Conservation (phyloP, 2,329 filamentous ascomycete genomes). For the Exserohilum turcica region DNA sequence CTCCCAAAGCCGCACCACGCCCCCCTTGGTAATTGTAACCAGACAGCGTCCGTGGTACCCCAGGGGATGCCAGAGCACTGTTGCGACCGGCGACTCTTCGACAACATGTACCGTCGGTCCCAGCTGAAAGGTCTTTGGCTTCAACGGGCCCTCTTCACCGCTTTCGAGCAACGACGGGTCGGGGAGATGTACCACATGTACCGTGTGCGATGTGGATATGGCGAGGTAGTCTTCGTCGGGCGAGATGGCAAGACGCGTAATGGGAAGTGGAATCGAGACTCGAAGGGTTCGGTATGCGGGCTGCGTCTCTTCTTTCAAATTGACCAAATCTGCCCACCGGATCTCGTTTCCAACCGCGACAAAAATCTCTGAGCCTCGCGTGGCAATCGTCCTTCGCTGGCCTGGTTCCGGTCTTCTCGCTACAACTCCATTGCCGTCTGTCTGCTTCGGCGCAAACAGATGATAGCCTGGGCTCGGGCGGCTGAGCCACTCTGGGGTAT, state of each 20-base stretch:
- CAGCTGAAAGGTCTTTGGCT: conserved; percentile 86
- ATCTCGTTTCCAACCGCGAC: conserved; percentile 87
- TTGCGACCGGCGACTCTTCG: conserved; percentile 78
- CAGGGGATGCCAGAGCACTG: conserved; percentile 89
- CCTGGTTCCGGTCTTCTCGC: conserved; percentile 40
- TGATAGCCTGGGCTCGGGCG: conserved; percentile 76
- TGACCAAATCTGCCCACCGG: conserved; percentile 83
- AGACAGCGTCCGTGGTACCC: conserved; percentile 80
- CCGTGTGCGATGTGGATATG: conserved; percentile 82
- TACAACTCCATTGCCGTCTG: conserved; percentile 37
- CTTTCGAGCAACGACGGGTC: conserved; percentile 76
- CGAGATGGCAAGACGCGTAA: conserved; percentile 83
- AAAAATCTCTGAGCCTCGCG: conserved; percentile 84
- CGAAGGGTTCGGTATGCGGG: conserved; percentile 61
- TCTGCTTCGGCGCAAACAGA: conserved; percentile 68
- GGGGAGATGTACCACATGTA: conserved; percentile 85
- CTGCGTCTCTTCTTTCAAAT: conserved; percentile 67
- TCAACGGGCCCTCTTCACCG: conserved; percentile 69
- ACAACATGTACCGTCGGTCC: conserved; percentile 91
- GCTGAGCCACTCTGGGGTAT: conserved; percentile 86
- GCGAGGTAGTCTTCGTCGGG: conserved; percentile 82
- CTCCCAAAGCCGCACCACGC: conserved; percentile 89
- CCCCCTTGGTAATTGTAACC: conserved; percentile 86
- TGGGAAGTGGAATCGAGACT: conserved; percentile 77
- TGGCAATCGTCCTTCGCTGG: conserved; percentile 70